Base-by-base conservation (phyloP, 352 stramenopile species). In the Phytophthora niederhauseri region DNA sequence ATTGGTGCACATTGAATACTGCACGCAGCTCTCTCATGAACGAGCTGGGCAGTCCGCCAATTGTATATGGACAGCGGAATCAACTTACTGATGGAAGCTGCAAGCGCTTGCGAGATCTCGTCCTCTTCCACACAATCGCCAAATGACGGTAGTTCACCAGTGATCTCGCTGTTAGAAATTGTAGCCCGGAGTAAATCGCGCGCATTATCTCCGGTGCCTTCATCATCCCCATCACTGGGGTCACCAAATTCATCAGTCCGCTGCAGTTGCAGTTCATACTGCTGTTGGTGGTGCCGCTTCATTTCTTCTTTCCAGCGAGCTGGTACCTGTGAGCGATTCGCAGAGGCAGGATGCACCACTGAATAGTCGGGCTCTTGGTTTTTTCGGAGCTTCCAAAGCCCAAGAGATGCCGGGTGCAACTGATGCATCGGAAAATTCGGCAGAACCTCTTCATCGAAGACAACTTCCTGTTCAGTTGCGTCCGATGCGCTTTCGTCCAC, bases 11-110 rank as follows among this genome's bases (percentile, higher is more conserved):
- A 86, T 71, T 90, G 73, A 4, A 88, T 80, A 59, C 78, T 78
- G 51, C 74, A 83, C 7, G 75, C 63, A 59, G 82, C 74, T 28
- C 85, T 77, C 58, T 93, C 85, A 34, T 85, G 81, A 14, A 94
- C 59, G 0, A 75, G 77, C 66, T 93, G 85, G 9, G 80, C 64
- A n/a, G 64, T 73, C 5, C 78, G 76, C 89, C 89, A 96, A 66
- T 95, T 95, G 17, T 76, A 68, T 31, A 89, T 80, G 12, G 87
- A 91, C 7, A 95, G 61, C 19, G 80, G 70, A 14, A 94, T 61
- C 0, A 95, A 66, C 26, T 84, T 82, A 41, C 68, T 65, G 5
- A 91, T 51, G 4, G 85, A 94, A 43, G 76, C 64, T 38, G 77
- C 59, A 3, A 96, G 69, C 20, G 73, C 70, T 26, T 50, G 70